Conservation (phyloP, 495 filamentous ascomycete species). For the Aspergillus sclerotioniger region DNA sequence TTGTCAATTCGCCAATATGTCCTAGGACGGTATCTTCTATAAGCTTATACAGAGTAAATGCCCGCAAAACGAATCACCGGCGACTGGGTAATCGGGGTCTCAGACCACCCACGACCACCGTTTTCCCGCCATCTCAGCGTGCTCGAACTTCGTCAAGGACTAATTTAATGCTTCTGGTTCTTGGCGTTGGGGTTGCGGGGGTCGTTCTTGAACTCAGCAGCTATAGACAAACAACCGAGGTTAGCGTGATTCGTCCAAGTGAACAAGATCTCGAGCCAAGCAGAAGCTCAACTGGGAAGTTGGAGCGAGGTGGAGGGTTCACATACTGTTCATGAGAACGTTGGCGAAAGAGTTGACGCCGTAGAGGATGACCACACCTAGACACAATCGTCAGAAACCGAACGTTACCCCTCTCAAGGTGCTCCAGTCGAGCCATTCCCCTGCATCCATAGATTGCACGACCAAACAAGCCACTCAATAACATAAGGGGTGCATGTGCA, state of each 20-base stretch:
- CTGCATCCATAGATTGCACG: not conserved
- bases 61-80: conserved; percentile 30
- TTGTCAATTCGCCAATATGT: conserved; percentile 46
- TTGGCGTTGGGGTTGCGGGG: conserved; percentile 80
- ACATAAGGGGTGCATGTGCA: conserved; percentile 49
- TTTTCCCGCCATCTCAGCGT: conserved; percentile 14
- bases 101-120: conserved; percentile 17
- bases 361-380: conserved; percentile 81
- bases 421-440: not conserved
- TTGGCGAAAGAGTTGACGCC: conserved; percentile 78
- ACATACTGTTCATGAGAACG: conserved; percentile 70
- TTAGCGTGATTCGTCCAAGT: conserved; percentile 19
- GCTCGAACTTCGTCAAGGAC: not conserved
- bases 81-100: conserved; percentile 23
- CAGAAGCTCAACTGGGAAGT: not conserved
- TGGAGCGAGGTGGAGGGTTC: not conserved
- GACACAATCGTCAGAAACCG: conserved; percentile 32
- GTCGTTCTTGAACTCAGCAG: conserved; percentile 92
- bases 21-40: conserved; percentile 43
- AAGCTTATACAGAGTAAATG: conserved; percentile 44
- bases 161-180: conserved; percentile 48
- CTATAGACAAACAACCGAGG: conserved; percentile 43
- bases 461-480: not conserved
- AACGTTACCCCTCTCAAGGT: not conserved
- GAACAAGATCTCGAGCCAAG: not conserved